These are phyloP conservation scores for Thraustochytrium striatum DNA, from an alignment of 352 stramenopile species.

Conservation along the genomic window DNA sequence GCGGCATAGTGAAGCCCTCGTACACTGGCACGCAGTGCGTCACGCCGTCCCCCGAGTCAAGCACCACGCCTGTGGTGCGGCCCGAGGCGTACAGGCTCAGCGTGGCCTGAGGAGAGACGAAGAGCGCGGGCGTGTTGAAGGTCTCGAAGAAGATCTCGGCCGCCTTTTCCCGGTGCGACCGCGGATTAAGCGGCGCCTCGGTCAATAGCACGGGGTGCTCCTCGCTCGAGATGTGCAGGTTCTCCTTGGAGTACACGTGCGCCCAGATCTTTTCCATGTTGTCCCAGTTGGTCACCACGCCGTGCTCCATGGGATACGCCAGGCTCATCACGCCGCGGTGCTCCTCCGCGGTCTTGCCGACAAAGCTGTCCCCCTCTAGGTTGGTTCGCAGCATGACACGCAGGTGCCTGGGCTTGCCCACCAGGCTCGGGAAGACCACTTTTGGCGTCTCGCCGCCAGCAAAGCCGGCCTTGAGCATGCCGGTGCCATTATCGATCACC, in stretches of 20 bases:
- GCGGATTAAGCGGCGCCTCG: constrained; percentile 87
- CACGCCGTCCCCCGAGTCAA: constrained; percentile 87
- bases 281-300: constrained; percentile 83
- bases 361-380: constrained; percentile 82
- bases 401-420: constrained; percentile 89
- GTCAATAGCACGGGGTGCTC: constrained; percentile 85
- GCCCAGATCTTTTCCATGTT: constrained; percentile 74
- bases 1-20: constrained; percentile 86
- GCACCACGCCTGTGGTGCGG: constrained; percentile 86
- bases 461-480: constrained; percentile 92
- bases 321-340: constrained; percentile 72
- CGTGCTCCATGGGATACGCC: constrained; percentile 82
- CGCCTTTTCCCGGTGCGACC: constrained; percentile 79
- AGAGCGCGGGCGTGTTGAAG: constrained; percentile 93
- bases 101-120: constrained; percentile 70
- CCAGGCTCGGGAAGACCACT: constrained; percentile 80
- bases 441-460: constrained; percentile 87
- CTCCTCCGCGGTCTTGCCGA: constrained; percentile 63
- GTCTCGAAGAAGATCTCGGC: constrained; percentile 99
- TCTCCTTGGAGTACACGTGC: constrained; percentile 56
- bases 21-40: constrained; percentile 95
- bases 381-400: constrained; percentile 85
- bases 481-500: constrained; percentile 88
- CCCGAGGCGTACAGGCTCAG: constrained; percentile 89
- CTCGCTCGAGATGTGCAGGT: constrained; percentile 65